Evolutionary conservation across 1,284 basidiomycete species (phyloP), one percentile per base, ranked within the genome.

Genomic region (Ustilago cynodontis): DNA sequence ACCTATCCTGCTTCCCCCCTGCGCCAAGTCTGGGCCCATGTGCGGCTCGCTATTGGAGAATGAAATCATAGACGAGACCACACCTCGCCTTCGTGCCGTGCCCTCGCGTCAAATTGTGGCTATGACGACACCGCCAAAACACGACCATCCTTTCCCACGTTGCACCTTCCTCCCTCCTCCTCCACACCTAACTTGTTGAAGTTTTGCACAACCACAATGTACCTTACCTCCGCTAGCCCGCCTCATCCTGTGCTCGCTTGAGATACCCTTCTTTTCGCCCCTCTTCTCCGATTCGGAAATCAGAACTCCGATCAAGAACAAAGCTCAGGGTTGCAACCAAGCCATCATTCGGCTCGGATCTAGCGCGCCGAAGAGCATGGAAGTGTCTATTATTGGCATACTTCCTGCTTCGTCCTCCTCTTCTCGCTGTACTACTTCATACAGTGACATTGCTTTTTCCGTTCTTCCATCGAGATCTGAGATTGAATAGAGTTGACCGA

Each of bases 81-180:
- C 14, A 3, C 13, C 13, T 41, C 33, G 13, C 37, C 11, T n/a
- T 41, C 18, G 24, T 41, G 43, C 29, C 39, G 35, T 29, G 54
- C 26, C 43, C 43, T 45, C 43, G 22, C 18, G 13, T 37, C 18
- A 33, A 62, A 62, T 20, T 45, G 52, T 62, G 60, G 60, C 51
- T 33, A 62, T 62, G 60, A 62, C 60, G 52, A 53, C 51, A 61
- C 50, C 18, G 29, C 52, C 37, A 41, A 33, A 45, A n/a, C 43
- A 28, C 33, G 47, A 35, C 29, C 24, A 39, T n/a, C 43, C n/a
- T 20, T 45, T 45, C 41, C 37, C 39, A 18, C 49, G 49, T 41
- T 51, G 29, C 41, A 31, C 55, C 31, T 31, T 16, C 18, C 24
- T 16, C 28, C 51, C 43, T 39, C 39, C 20, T 49, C 60, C 35